Conservation (phyloP, 1,284 basidiomycete species). For the Trichosporon sp. region DNA sequence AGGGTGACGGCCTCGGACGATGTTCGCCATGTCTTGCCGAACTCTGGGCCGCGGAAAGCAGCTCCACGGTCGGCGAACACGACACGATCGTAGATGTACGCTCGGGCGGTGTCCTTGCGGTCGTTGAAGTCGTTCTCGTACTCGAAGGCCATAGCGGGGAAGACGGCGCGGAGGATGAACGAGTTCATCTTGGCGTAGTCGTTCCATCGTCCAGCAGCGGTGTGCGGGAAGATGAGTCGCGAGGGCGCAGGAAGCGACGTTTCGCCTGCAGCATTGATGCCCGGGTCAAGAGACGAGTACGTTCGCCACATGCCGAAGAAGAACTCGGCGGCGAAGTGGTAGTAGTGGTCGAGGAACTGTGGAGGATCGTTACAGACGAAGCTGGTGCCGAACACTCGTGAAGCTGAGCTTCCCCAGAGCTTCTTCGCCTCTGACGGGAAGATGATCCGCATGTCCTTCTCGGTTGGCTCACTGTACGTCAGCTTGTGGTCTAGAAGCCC, state of each 20-base stretch:
- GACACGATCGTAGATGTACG: constrained; percentile 74
- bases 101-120: constrained; percentile 60
- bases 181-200: constrained; percentile 66
- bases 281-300: constrained; percentile 69
- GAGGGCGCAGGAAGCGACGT: constrained; percentile 62
- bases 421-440: constrained; percentile 60
- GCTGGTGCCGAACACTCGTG: constrained; percentile 41
- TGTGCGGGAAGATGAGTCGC: constrained; percentile 66
- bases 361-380: constrained; percentile 68
- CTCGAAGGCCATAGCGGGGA: constrained; percentile 59
- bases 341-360: constrained; percentile 68
- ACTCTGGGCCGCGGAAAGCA: constrained; percentile 65
- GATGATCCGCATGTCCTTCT: constrained; percentile 70
- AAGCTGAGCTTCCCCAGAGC: constrained; percentile 58
- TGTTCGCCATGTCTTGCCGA: constrained; percentile 63
- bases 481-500: too few relatives aligned
- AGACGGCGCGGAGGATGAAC: constrained; percentile 68
- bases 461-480: constrained; percentile 55
- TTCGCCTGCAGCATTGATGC: constrained; percentile 59
- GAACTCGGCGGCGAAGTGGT: constrained; percentile 73
- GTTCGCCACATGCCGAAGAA: constrained; percentile 78
- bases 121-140: constrained; percentile 57
- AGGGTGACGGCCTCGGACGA: constrained; percentile 67
- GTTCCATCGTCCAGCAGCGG: constrained; percentile 70
- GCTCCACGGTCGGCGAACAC: constrained; percentile 76